Evolutionary conservation across 2,329 filamentous ascomycete genomes (phyloP).

Genomic region (Fusarium staphyleae): DNA sequence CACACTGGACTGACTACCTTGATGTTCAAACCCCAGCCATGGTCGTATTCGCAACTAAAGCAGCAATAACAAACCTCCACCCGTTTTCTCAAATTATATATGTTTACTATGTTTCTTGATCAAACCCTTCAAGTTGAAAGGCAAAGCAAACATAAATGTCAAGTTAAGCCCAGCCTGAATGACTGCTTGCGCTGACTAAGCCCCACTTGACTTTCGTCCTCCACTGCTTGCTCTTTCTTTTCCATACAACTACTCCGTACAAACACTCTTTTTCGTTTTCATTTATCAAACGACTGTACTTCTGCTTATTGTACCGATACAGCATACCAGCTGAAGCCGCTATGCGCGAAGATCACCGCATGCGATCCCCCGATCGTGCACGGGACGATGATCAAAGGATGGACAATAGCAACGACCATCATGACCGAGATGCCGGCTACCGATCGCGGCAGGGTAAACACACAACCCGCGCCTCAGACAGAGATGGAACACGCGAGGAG

Average conservation of each 20-base stretch:
- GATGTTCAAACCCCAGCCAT: too few relatives aligned
- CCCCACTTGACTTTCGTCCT: conserved; percentile 7
- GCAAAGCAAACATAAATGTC: too few relatives aligned
- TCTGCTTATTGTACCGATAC: too few relatives aligned
- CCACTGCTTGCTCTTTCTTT: neutral
- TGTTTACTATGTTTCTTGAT: too few relatives aligned
- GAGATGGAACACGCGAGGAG: conserved; percentile 37
- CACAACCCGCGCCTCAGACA: conserved; percentile 46
- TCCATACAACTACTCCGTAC: too few relatives aligned
- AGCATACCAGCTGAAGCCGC: conserved; percentile 33
- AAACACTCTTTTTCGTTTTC: neutral
- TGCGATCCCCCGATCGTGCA: conserved; percentile 43
- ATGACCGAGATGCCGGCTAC: conserved; percentile 49
- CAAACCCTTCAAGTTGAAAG: too few relatives aligned
- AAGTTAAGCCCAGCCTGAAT: too few relatives aligned
- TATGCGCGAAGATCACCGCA: conserved; percentile 55
- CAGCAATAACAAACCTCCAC: too few relatives aligned
- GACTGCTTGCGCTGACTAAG: conserved; percentile 21
- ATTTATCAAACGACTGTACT: neutral
- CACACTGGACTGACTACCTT: too few relatives aligned
- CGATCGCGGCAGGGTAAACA: conserved; percentile 60
- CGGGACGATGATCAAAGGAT: conserved; percentile 39
- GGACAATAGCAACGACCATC: conserved; percentile 35
- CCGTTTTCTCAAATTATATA: too few relatives aligned
- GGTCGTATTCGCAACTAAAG: too few relatives aligned